These are phyloP conservation scores for Beauveria bassiana DNA, from an alignment of 2,329 filamentous ascomycete genomes.

Conservation along the genomic window DNA sequence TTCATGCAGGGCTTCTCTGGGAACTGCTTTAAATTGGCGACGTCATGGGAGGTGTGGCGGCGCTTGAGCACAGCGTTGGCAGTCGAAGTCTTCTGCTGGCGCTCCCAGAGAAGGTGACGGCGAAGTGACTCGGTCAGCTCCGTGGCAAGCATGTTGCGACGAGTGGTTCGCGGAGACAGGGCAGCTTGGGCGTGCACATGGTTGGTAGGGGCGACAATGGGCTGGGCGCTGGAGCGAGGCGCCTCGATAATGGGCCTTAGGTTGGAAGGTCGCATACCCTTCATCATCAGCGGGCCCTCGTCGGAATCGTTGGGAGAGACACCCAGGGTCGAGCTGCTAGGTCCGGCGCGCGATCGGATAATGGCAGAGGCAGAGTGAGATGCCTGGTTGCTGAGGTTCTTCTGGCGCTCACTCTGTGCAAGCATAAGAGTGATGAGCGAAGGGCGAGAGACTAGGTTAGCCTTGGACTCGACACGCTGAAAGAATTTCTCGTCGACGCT, in stretches of 20 bases:
- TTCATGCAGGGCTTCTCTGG: constrained; percentile 58
- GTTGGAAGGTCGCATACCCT: constrained; percentile 42
- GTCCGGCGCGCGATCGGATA: constrained; percentile 49
- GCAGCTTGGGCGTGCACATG: constrained; percentile 60
- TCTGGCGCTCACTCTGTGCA: constrained; percentile 65
- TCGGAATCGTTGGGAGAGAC: constrained; percentile 52
- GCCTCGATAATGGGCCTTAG: constrained; percentile 53
- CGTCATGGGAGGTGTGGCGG: constrained; percentile 82
- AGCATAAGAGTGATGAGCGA: constrained; percentile 89
- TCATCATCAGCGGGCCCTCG: constrained; percentile 57
- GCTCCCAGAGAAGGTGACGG: constrained; percentile 87
- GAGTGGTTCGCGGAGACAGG: constrained; percentile 82
- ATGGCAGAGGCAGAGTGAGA: constrained; percentile 62
- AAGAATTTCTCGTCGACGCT: constrained; percentile 81
- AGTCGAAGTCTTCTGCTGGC: constrained; percentile 86
- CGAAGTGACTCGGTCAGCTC: constrained; percentile 91
- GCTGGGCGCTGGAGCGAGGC: constrained; percentile 62
- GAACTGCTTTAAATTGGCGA: constrained; percentile 79
- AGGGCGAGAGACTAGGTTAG: constrained; percentile 74
- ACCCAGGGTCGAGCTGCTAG: constrained; percentile 35
- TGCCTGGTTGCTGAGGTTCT: constrained; percentile 60
- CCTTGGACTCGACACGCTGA: constrained; percentile 81
- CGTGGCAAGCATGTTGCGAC: constrained; percentile 90
- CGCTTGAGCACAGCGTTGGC: constrained; percentile 84
- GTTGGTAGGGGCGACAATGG: constrained; percentile 68